Base-by-base conservation (phyloP, 75 land plant species). In the Cunninghamia lanceolata region DNA sequence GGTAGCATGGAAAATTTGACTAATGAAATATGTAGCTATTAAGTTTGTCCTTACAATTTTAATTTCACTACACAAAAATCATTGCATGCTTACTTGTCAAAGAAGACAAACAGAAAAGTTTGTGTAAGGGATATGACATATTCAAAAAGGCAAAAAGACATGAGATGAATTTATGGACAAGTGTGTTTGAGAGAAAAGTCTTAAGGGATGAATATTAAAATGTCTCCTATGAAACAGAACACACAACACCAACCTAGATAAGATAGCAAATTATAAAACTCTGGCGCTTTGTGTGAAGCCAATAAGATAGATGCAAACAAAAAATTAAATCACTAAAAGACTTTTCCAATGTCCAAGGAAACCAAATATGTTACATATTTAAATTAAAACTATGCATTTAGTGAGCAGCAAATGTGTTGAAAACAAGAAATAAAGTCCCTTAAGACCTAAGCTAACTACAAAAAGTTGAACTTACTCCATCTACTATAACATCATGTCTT, bases 61-160 rank as follows among this genome's bases (percentile, higher is more conserved):
- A 70, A 70, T 70, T 68, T 70, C 74, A 70, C 34, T 70, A n/a
- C 32, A 70, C 74, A 70, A n/a, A 70, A 70, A n/a, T 71, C 52
- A 77, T 15, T 43, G 8, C 56, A 84, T 8, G 34, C 46, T 76
- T 86, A 38, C 9, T 70, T n/a, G 2, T 40, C 19, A 77, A 76
- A 15, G 16, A 35, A 76, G 82, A 5, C 1, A 28, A 42, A 79
- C 43, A 79, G 1, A 0, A 79, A 79, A 56, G 28, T 25, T 9
- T 42, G 11, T 28, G 5, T 79, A 19, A 40, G 47, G 28, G 46
- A 42, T 79, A 25, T 46, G 28, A 32, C 34, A 34, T 63, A 21
- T 63, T 63, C 79, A 76, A 16, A 32, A 76, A 76, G 21, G 39
- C 17, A 35, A 19, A 36, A 76, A 11, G 38, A 76, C 66, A 88